Base-by-base conservation (phyloP, 192 early-diverging fungal genomes). In the Coemansia sp. region DNA sequence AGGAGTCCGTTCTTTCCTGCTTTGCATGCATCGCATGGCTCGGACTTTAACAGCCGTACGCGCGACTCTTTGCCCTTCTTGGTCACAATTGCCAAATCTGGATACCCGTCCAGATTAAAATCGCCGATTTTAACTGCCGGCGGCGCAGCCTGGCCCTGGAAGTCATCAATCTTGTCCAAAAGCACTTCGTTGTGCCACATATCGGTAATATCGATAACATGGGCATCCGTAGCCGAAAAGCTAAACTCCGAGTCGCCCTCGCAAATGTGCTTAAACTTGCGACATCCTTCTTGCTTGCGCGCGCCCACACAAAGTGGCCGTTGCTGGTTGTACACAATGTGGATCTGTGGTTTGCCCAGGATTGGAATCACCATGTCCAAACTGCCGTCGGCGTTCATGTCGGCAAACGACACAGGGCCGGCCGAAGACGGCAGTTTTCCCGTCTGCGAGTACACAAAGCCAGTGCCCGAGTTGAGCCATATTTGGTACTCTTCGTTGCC, bases 351-450 rank as follows among this genome's bases (percentile, higher is more conserved):
- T 21, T 62, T 63, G 19, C 57, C 65, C 2, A 67, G 88, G 0
- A 89, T 84, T 8, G 89, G 85, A 31, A 94, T 88, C 3, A 96
- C 82, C 63, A 94, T 83, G 70, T 96, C 94, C 27, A 94, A 75
- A 12, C 92, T 87, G 23, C 94, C 94, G 78, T 94, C 92, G n/a
- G 87, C 92, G 81, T 94, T 92, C 86, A 97, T 91, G 62, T 98
- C 95, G 19, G 91, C 92, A 83, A 98, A 96, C 3, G 90, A 85
- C 29, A 98, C 82, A 26, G 85, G 89, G 3, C 93, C 95, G 37
- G 87, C 74, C 8, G 82, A 82, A 0, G 71, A 59, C 7, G 92
- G 93, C 38, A 95, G 71, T 26, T 79, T 64, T 4, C 88, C 82
- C 6, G 74, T 69, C 53, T 80, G 72, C n/a, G 82, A 82, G 61